Conservation (phyloP, 805 yeast species). For the Wickerhamomyces silvicola region DNA sequence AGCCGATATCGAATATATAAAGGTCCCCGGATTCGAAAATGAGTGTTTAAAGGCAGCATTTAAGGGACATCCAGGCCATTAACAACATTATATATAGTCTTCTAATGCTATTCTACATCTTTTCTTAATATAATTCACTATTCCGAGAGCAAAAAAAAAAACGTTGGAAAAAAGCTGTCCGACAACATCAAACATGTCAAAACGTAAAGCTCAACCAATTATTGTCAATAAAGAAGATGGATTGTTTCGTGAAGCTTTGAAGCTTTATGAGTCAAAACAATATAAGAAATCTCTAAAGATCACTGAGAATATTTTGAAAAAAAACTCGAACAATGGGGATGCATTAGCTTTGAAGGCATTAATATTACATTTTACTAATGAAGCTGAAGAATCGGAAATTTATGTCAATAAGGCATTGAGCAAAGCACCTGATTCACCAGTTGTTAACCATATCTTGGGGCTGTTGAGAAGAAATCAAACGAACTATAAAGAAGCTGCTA, state of each 20-base stretch:
- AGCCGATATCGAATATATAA: slow-evolving; percentile 62
- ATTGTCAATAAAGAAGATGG: slow-evolving; percentile 58
- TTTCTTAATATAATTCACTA: too few species aligned
- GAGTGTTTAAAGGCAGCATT: slow-evolving; percentile 63
- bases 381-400: slow-evolving; percentile 55
- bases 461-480: slow-evolving; percentile 67
- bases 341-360: slow-evolving; percentile 83
- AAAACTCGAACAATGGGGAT: slow-evolving; percentile 69
- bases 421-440: slow-evolving; percentile 54
- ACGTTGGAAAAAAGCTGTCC: slow-evolving; percentile 11
- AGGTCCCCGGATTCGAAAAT: slow-evolving; percentile 78
- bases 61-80: slow-evolving; percentile 76
- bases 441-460: slow-evolving; percentile 82
- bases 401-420: slow-evolving; percentile 56
- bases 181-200: background rate
- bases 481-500: slow-evolving; percentile 69
- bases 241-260: slow-evolving; percentile 74
- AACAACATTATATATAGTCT: too few species aligned
- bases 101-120: too few species aligned
- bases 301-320: slow-evolving; percentile 70
- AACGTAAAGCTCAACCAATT: slow-evolving; percentile 3
- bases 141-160: slow-evolving; percentile 21
- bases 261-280: slow-evolving; percentile 76
- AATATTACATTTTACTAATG: slow-evolving; percentile 48
- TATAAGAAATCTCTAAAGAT: slow-evolving; percentile 79